These are phyloP conservation scores for Solanum chaucha DNA, from an alignment of 257 asterid genomes.

Conservation along the genomic window DNA sequence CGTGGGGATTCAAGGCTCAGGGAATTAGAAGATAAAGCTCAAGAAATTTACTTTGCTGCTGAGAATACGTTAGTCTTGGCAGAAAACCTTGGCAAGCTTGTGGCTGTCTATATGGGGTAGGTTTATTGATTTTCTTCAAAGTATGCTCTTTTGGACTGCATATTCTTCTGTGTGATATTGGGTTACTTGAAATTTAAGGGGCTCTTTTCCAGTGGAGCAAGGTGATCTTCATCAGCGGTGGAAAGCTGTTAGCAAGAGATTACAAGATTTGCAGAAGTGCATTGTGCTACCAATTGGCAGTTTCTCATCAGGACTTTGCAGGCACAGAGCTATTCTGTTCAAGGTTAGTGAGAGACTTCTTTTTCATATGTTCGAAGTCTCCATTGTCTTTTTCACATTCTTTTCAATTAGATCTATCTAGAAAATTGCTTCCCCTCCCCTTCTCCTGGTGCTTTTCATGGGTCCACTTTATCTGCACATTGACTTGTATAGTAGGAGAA, in stretches of 20 bases:
- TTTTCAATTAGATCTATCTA: too few relatives aligned
- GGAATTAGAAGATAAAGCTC: slow-evolving; percentile 91
- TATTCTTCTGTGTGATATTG: slow-evolving; percentile 5
- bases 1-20: slow-evolving; percentile 75
- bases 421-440: too few relatives aligned
- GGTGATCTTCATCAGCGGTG: slow-evolving; percentile 75
- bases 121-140: slow-evolving; percentile 2
- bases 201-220: slow-evolving; percentile 78
- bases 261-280: slow-evolving; percentile 59
- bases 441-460: too few relatives aligned
- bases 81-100: slow-evolving; percentile 86
- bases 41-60: slow-evolving; percentile 69
- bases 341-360: too few relatives aligned
- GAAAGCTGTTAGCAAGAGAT: slow-evolving; percentile 50
- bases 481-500: too few relatives aligned
- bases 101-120: slow-evolving; percentile 89
- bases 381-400: too few relatives aligned
- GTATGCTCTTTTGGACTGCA: background rate
- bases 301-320: too few relatives aligned
- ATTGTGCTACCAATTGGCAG: slow-evolving; percentile 78
- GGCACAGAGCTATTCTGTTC: too few relatives aligned
- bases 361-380: too few relatives aligned
- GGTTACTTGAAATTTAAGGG: slow-evolving; percentile 52
- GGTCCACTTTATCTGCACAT: too few relatives aligned
- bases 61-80: slow-evolving; percentile 20